Conservation (phyloP, 2,329 filamentous ascomycete species). For the Alternaria postmessia region DNA sequence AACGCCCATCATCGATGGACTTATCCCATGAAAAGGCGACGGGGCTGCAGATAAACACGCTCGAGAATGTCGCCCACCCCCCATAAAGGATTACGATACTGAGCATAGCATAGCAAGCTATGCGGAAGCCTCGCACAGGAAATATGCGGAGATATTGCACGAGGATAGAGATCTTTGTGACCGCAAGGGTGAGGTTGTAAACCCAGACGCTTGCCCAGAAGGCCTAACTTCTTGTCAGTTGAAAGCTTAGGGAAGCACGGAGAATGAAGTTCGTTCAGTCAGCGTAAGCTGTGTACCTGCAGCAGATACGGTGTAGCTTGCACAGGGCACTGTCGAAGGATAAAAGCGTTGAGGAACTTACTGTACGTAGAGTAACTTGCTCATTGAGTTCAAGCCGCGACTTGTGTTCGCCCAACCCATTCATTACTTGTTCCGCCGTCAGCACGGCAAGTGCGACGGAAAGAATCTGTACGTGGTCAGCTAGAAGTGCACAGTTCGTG, state of each 20-base stretch:
- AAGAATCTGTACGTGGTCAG: conserved; percentile 28
- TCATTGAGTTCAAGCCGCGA: conserved; percentile 19
- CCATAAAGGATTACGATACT: conserved; percentile 36
- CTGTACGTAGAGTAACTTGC: conserved; percentile 19
- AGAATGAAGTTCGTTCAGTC: not conserved
- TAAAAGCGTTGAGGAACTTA: conserved; percentile 12
- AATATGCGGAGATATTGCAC: conserved; percentile 46
- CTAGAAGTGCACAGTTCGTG: not conserved
- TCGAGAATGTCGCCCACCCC: conserved; percentile 43
- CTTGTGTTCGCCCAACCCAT: conserved; percentile 42
- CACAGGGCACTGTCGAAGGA: not conserved
- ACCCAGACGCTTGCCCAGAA: conserved; percentile 49
- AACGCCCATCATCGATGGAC: conserved; percentile 32
- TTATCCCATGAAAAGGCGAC: conserved; percentile 46
- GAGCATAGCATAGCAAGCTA: conserved; percentile 39
- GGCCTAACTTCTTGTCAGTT: conserved; percentile 33
- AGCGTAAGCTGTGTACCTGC: not conserved
- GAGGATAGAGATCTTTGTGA: conserved; percentile 45
- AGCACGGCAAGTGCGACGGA: conserved; percentile 40
- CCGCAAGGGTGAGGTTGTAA: conserved; percentile 42
- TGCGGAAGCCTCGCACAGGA: conserved; percentile 36
- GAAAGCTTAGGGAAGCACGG: not conserved
- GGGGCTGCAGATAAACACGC: conserved; percentile 46
- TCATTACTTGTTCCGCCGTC: conserved; percentile 39
- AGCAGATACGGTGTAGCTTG: not conserved